These are phyloP conservation scores for Podospora didyma DNA, from an alignment of 495 filamentous ascomycete species.

Conservation along the genomic window DNA sequence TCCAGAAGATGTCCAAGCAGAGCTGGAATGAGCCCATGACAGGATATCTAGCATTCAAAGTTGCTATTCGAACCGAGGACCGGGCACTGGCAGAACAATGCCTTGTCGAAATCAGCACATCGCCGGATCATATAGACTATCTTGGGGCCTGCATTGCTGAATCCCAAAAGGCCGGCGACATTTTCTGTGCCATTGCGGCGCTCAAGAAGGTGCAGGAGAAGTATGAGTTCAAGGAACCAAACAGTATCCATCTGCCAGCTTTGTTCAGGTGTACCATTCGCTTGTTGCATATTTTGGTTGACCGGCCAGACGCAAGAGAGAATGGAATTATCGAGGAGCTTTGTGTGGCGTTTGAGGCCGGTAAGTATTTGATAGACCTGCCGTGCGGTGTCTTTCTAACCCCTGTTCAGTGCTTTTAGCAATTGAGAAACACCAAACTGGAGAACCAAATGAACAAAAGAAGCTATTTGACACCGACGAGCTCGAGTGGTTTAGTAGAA, in stretches of 20 bases:
- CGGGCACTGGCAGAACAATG: slow-evolving; percentile 53
- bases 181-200: slow-evolving; percentile 49
- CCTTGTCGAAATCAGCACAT: slow-evolving; percentile 47
- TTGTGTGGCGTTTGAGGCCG: slow-evolving; percentile 60
- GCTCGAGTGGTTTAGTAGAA: slow-evolving; percentile 77
- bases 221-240: slow-evolving; percentile 45
- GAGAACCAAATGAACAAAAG: slow-evolving; percentile 19
- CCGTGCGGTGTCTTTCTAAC: slow-evolving; percentile 15
- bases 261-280: slow-evolving; percentile 62
- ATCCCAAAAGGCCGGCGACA: slow-evolving; percentile 62
- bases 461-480: slow-evolving; percentile 55
- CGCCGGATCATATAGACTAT: slow-evolving; percentile 50
- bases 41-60: slow-evolving; percentile 69
- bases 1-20: slow-evolving; percentile 56
- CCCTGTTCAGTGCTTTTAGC: slow-evolving; percentile 35
- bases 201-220: slow-evolving; percentile 57
- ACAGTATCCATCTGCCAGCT: slow-evolving; percentile 61
- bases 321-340: slow-evolving; percentile 43
- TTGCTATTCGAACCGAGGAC: slow-evolving; percentile 59
- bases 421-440: slow-evolving; percentile 38
- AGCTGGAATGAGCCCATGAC: slow-evolving; percentile 58
- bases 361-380: slow-evolving; percentile 33
- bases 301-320: slow-evolving; percentile 28
- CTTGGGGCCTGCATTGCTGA: slow-evolving; percentile 76
- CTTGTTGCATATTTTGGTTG: slow-evolving; percentile 53